Evolutionary conservation across 2,329 filamentous ascomycete genomes (phyloP).

Genomic region (Xylariaceae sp.): DNA sequence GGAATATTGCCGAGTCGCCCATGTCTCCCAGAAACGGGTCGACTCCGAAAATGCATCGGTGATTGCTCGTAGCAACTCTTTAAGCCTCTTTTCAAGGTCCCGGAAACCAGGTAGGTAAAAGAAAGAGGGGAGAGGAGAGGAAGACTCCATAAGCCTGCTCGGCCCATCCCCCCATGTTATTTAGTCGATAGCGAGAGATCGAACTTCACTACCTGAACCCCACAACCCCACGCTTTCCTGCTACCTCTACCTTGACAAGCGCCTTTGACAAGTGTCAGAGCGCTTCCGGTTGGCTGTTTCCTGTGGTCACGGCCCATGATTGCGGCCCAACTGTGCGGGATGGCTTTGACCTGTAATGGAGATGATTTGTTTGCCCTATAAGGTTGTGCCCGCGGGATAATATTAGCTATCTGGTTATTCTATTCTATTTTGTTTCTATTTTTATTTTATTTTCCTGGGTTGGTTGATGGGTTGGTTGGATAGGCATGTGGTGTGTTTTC

Average conservation of each 20-base stretch:
- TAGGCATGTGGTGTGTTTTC: too few species aligned
- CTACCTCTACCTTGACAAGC: slow-evolving; percentile 12
- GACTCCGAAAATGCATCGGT: too few species aligned
- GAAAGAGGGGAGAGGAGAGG: background rate
- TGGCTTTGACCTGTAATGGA: background rate
- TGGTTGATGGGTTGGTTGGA: too few species aligned
- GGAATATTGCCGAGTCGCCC: background rate
- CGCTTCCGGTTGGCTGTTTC: slow-evolving; percentile 25
- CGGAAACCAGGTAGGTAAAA: background rate
- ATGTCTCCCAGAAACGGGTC: background rate
- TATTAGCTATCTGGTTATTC: background rate
- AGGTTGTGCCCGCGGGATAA: background rate
- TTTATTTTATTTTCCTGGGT: background rate
- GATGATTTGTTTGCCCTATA: background rate
- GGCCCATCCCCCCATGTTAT: background rate
- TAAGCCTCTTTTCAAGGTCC: too few species aligned
- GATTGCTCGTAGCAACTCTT: background rate
- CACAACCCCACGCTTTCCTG: slow-evolving; percentile 29
- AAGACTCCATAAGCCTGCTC: background rate
- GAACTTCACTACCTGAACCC: slow-evolving; percentile 19
- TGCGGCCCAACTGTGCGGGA: slow-evolving; percentile 15
- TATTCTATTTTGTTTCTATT: background rate
- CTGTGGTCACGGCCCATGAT: slow-evolving; percentile 9
- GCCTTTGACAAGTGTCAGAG: slow-evolving; percentile 27
- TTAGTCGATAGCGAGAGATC: slow-evolving; percentile 2